These are phyloP conservation scores for Diaporthe nobilis DNA, from an alignment of 2,329 filamentous ascomycete species.

Conservation along the genomic window DNA sequence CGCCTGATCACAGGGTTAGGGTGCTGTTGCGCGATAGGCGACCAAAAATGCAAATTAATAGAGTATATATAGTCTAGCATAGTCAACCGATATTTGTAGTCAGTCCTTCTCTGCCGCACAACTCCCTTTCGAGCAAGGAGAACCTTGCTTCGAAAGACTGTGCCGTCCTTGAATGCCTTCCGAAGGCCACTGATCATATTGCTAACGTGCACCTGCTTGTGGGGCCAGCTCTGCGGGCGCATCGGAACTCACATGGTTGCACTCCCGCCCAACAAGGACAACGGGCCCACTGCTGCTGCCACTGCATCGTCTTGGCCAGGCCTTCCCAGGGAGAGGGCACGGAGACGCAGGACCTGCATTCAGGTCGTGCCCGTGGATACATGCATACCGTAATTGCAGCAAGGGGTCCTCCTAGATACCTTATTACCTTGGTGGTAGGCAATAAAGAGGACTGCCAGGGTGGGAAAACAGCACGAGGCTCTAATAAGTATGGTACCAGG, in stretches of 20 bases:
- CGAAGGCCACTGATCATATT: background rate
- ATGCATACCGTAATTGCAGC: background rate
- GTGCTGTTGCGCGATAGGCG: background rate
- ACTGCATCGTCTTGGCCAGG: conserved; percentile 20
- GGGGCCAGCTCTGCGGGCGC: background rate
- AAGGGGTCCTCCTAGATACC: background rate
- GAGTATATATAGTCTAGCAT: background rate
- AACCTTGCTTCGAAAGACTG: background rate
- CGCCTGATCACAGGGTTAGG: background rate
- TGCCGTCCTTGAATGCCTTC: background rate
- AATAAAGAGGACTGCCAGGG: background rate
- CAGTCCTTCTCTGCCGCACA: background rate
- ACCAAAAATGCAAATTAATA: background rate
- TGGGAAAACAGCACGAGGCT: background rate
- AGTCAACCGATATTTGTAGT: background rate
- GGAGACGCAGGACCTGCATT: background rate
- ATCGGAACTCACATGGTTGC: conserved; percentile 21
- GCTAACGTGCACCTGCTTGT: background rate
- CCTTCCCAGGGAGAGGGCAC: background rate
- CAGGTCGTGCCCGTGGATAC: background rate
- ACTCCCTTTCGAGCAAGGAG: background rate
- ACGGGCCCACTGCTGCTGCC: conserved; percentile 6
- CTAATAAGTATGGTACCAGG: background rate
- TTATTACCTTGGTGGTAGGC: no score
- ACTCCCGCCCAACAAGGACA: background rate